Base-by-base conservation (phyloP, 2,329 filamentous ascomycete genomes). In the Madurella fahalii region DNA sequence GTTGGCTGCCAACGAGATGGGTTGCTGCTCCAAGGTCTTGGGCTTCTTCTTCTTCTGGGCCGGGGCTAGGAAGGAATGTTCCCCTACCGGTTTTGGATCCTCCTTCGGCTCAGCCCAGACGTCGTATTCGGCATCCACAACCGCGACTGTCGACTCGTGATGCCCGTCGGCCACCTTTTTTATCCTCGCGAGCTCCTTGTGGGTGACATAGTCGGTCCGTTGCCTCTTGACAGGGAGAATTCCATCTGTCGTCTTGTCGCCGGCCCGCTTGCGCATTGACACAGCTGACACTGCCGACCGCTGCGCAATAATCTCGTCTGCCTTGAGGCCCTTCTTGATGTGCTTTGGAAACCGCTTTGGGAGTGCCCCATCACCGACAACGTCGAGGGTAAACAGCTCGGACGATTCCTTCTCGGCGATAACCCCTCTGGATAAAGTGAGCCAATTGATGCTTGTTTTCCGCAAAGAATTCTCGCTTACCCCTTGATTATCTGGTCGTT, bases 401-500 rank as follows among this genome's bases (percentile, higher is more conserved):
- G 86, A 83, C 1, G 92, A 90, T 0, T 84, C 72, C 69, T 91
- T 90, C 71, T 99, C 94, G 49, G 86, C 81, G 50, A 97, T 77
- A 15, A 96, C 82, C 70, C 93, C 94, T 71, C 91, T 95, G 62
- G 39, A 12, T 13, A 43, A 40, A 13, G 52, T 64, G 40, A 64
- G 59, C 30, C n/a, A 5, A 31, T 12, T 39, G 13, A 20, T 32
- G 30, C 32, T 18, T 34, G 0, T 0, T 8, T 11, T 12, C 18
- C 12, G 25, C n/a, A n/a, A 17, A 15, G 9, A 25, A 25, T 25
- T 40, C 0, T 15, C 9, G 16, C 76, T 57, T 78, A 93, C 90
- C 94, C 94, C 77, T 86, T 82, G 62, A 95, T 94, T 58, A 96
- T 87, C 75, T 97, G 89, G 56, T 95, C 87, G 65, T 94, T 90